Conservation (phyloP, 192 early-diverging fungal species). For the Entophlyctis luteolus region DNA sequence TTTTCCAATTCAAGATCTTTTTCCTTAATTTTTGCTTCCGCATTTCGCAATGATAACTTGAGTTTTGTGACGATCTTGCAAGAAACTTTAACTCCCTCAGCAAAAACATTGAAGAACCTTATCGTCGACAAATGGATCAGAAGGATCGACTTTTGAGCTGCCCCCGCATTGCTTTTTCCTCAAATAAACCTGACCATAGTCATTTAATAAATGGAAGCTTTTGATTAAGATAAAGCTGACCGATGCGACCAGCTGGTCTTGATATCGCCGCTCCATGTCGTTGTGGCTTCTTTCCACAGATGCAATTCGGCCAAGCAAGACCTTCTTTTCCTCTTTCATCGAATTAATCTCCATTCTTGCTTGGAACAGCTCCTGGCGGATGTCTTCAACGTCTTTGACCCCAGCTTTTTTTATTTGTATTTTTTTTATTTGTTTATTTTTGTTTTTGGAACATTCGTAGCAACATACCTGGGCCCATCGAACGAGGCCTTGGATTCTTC, state of each 20-base stretch:
- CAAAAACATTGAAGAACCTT: neutral
- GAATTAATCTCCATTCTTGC: slow-evolving; percentile 15
- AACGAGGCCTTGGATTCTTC: slow-evolving; percentile 13
- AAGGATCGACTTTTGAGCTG: neutral
- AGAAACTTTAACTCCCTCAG: neutral
- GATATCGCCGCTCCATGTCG: slow-evolving; percentile 24
- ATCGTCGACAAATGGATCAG: slow-evolving; percentile 7
- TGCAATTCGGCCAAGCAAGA: slow-evolving; percentile 2
- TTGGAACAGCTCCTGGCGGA: slow-evolving; percentile 19
- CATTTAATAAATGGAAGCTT: neutral
- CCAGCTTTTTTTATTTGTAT: neutral
- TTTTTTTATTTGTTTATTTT: neutral
- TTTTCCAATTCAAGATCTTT: slow-evolving; percentile 22
- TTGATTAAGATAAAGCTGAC: neutral
- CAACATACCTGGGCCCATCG: slow-evolving; percentile 9
- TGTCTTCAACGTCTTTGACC: slow-evolving; percentile 19
- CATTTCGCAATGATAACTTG: slow-evolving; percentile 3
- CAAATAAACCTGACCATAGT: neutral
- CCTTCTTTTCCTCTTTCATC: slow-evolving; percentile 23
- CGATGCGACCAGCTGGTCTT: slow-evolving; percentile 25
- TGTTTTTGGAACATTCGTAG: neutral
- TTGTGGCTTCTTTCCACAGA: slow-evolving; percentile 14
- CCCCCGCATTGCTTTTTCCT: slow-evolving; percentile 10
- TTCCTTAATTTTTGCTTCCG: slow-evolving; percentile 20
- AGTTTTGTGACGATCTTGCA: slow-evolving; percentile 18